Base-by-base conservation (phyloP, 495 filamentous ascomycete genomes). In the Chaetomium tenue region DNA sequence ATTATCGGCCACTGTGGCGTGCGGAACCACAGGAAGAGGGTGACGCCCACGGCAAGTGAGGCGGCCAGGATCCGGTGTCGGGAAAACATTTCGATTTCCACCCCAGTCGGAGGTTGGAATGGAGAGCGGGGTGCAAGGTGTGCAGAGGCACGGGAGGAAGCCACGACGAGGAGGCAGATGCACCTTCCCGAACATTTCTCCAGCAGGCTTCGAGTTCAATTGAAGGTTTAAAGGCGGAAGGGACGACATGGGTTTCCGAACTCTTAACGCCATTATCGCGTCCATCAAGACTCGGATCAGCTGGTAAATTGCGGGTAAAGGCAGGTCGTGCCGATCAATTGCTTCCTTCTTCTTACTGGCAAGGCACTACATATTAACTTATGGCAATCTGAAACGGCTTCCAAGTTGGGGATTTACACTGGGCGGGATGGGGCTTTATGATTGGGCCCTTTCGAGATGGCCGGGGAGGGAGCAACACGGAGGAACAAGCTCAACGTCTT, bases 61-160 rank as follows among this genome's bases (percentile, higher is more conserved):
- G 60, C 3, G 18, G 18, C 69, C 8, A 61, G 13, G 42, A 40
- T 60, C 51, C 69, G 66, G 59, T 66, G 61, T 22, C 66, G 55
- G 15, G 54, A 44, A 3, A 66, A 53, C 69, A 71, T 71, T 48
- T n/a, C 61, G 63, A 28, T 12, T 2, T 26, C 61, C 25, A 58
- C 60, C 44, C 37, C 70, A 67, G 37, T 61, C 54, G 26, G 60
- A 16, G 18, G 9, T 39, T 59, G 58, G 22, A 61, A 16, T 18
- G 1, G 53, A 40, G 30, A 16, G 11, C 18, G 46, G n/a, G 46
- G n/a, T 30, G 28, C 28, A 20, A 20, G 20, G n/a, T 23, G 40
- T 3, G 40, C 16, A 44, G 40, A 4, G 40, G 40, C 40, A 44
- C 5, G 18, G 40, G 40, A 44, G 40, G 40, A 44, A 44, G 16